Percentiles rank a stretch among this genome's conserved stretches.
Conservation (phyloP, 2,329 filamentous ascomycete genomes). For the Byssochlamys sp. region DNA sequence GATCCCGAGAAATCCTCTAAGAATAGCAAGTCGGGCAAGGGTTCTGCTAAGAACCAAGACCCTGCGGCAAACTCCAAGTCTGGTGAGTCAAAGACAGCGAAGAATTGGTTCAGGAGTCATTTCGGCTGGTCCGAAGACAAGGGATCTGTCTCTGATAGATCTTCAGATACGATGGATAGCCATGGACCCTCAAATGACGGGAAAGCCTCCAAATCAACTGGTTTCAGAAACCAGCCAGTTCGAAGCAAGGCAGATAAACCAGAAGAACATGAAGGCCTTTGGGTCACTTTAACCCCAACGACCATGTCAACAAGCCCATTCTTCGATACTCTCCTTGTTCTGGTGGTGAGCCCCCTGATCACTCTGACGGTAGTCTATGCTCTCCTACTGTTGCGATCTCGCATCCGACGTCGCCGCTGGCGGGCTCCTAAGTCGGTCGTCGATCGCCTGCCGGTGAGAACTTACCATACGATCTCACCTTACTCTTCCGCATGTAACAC, state of each 20-base stretch:
- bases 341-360: conserved; percentile 88
- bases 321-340: conserved; percentile 87
- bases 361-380: conserved; percentile 90
- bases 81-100: conserved; percentile 6
- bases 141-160: conserved; percentile 5
- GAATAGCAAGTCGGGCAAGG: conserved; percentile 4
- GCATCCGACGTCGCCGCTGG: conserved; percentile 83
- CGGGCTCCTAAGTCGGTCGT: conserved; percentile 95
- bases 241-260: conserved; percentile 21
- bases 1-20: conserved; percentile 29
- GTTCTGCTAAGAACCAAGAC: background rate
- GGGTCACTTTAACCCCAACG: conserved; percentile 91
- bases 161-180: background rate
- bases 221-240: conserved; percentile 7
- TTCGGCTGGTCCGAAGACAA: conserved; percentile 21
- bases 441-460: conserved; percentile 85
- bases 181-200: conserved; percentile 2
- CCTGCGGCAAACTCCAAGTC: conserved; percentile 5
- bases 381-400: conserved; percentile 73
- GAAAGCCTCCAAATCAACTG: conserved; percentile 9
- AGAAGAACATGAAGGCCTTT: conserved; percentile 64
- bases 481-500: conserved; percentile 49
- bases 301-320: conserved; percentile 82
- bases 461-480: conserved; percentile 74
- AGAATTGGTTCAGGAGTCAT: conserved; percentile 27